Evolutionary conservation across 2,329 filamentous ascomycete genomes (phyloP).

Genomic region (Neurospora crassa): DNA sequence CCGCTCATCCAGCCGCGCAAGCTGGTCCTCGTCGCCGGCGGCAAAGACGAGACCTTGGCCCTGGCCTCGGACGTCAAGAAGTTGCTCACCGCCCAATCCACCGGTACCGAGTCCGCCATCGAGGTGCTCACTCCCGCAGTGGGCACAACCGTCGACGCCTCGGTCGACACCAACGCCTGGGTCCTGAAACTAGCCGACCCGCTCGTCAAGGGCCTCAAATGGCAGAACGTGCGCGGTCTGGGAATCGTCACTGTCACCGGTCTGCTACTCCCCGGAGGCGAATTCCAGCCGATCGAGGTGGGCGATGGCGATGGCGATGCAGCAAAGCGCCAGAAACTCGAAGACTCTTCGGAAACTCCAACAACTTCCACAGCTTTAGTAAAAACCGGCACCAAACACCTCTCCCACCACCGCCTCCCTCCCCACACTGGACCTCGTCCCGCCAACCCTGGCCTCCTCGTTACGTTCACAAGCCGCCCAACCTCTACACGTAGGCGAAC

Average conservation of each 20-base stretch:
- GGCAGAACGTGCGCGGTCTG: constrained; percentile 86
- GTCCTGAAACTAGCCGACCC: constrained; percentile 79
- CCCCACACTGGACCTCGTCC: constrained; percentile 45
- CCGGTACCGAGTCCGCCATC: constrained; percentile 38
- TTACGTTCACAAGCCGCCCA: constrained; percentile 64
- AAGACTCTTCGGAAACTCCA: constrained; percentile 16
- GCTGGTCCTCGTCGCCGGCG: constrained; percentile 82
- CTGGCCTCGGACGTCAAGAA: constrained; percentile 74
- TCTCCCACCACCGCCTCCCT: constrained; percentile 20
- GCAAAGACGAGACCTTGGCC: constrained; percentile 63
- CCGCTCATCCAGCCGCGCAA: constrained; percentile 91
- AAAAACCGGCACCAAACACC: constrained; percentile 10
- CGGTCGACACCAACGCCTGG: constrained; percentile 97
- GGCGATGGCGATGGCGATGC: constrained; percentile 30
- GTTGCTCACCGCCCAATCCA: constrained; percentile 41
- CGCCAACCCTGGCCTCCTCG: constrained; percentile 55
- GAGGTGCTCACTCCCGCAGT: constrained; percentile 75
- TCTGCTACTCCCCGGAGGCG: constrained; percentile 30
- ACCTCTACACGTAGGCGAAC: constrained; percentile 87
- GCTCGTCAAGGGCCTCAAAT: constrained; percentile 78
- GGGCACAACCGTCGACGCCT: constrained; percentile 73
- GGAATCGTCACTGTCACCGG: constrained; percentile 91
- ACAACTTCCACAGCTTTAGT: constrained; percentile 4
- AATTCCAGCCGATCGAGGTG: constrained; percentile 34
- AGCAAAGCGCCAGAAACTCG: constrained; percentile 42